A percentile compares a stretch with the other conserved stretches of the same genome.
Conservation (phyloP, 257 asterid species). For the Solanum sparsipilum region DNA sequence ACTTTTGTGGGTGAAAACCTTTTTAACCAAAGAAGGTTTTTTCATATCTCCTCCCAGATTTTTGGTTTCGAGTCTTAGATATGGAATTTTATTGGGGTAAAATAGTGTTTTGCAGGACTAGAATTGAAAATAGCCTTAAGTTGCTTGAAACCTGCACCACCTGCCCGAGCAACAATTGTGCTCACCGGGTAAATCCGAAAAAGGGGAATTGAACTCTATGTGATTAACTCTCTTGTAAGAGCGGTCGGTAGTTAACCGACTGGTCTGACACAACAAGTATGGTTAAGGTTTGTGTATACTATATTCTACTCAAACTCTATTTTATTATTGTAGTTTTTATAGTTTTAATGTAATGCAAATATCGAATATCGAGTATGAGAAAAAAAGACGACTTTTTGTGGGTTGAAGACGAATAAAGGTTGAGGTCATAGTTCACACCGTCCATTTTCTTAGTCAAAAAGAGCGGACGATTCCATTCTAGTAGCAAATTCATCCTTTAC, state of each 20-base stretch:
- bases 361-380: too few relatives aligned
- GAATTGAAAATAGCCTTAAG: neutral
- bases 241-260: fast-evolving
- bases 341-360: too few relatives aligned
- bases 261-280: too few relatives aligned
- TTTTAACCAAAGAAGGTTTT: neutral
- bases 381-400: too few relatives aligned
- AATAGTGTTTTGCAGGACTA: neutral
- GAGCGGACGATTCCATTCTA: neutral
- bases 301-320: too few relatives aligned
- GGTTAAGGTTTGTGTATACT: neutral
- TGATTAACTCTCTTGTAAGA: too few relatives aligned
- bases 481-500: neutral
- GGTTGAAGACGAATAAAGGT: neutral
- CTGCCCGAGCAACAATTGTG: neutral
- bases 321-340: neutral
- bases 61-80: neutral
- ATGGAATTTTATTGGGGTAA: neutral
- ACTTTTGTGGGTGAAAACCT: neutral
- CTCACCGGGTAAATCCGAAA: fast-evolving
- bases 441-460: neutral
- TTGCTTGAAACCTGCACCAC: neutral
- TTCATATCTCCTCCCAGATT: too few relatives aligned
- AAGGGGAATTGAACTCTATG: too few relatives aligned
- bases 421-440: neutral